Conservation (phyloP, 768 basidiomycete species). For the Agaricus bisporus region DNA sequence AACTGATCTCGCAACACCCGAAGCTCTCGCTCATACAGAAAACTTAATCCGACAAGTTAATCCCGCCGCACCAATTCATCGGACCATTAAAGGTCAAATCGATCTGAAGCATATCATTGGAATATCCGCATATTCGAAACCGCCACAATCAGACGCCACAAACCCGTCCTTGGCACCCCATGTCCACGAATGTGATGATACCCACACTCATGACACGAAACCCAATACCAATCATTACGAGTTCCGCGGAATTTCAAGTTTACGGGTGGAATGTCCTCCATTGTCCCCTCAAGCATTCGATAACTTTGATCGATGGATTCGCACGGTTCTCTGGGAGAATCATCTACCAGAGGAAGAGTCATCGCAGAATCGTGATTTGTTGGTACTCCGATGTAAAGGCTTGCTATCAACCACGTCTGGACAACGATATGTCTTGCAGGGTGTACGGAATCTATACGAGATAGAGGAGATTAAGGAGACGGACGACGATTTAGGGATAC, state of each 20-base stretch:
- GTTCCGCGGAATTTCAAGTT: slow-evolving; percentile 75
- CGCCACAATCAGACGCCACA: slow-evolving; percentile 32
- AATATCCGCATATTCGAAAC: slow-evolving; percentile 64
- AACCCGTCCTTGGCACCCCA: slow-evolving; percentile 11
- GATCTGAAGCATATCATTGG: slow-evolving; percentile 73
- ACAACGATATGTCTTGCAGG: slow-evolving; percentile 74
- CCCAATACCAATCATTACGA: slow-evolving; percentile 55
- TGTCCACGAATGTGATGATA: slow-evolving; percentile 25
- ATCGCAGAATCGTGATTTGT: slow-evolving; percentile 26
- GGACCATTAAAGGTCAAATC: slow-evolving; percentile 67
- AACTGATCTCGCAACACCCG: slow-evolving; percentile 59
- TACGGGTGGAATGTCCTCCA: slow-evolving; percentile 64
- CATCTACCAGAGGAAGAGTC: slow-evolving; percentile 30
- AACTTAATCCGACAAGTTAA: slow-evolving; percentile 68
- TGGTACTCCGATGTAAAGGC: slow-evolving; percentile 86
- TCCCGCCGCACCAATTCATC: slow-evolving; percentile 68
- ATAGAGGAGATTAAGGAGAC: slow-evolving; percentile 38
- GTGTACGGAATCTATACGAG: slow-evolving; percentile 89
- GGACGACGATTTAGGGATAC: slow-evolving; percentile 38
- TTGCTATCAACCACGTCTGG: slow-evolving; percentile 54
- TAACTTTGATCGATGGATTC: slow-evolving; percentile 74
- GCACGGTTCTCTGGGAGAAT: slow-evolving; percentile 77
- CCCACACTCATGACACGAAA: slow-evolving; percentile 25
- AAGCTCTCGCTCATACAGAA: slow-evolving; percentile 44
- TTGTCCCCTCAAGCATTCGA: slow-evolving; percentile 43